Evolutionary conservation across 208 protist species (phyloP).

Genomic region (Naegleria fowleri): DNA sequence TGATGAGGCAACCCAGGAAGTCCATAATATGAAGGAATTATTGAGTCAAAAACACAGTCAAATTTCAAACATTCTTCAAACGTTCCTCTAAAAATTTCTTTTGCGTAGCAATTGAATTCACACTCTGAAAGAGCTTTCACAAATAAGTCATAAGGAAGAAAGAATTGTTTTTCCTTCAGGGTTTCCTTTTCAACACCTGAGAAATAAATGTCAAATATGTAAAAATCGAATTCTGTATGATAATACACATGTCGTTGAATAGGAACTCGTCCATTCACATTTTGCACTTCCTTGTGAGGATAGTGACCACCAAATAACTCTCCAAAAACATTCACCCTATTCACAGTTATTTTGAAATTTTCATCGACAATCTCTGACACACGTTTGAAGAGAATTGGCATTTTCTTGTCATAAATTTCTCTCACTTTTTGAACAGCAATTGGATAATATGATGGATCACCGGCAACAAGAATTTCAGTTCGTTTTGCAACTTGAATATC

Average conservation of each 20-base stretch:
- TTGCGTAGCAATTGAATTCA: not conserved
- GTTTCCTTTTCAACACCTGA: too few species aligned
- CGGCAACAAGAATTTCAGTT: not conserved
- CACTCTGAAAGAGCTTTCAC: not conserved
- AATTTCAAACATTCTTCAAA: not conserved
- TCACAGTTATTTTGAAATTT: not conserved
- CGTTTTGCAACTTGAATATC: not conserved
- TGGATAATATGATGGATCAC: not conserved
- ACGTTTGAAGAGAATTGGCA: not conserved
- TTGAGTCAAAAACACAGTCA: not conserved
- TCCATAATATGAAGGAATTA: not conserved
- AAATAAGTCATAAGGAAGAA: not conserved
- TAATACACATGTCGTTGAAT: not conserved
- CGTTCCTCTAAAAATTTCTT: not conserved
- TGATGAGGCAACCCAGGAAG: not conserved
- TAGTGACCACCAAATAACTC: conserved; percentile 27
- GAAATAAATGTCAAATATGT: not conserved
- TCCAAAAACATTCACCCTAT: not conserved
- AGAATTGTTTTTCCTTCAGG: not conserved
- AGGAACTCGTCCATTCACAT: not conserved
- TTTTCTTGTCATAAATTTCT: not conserved
- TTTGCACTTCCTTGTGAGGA: conserved; percentile 4
- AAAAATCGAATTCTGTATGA: not conserved
- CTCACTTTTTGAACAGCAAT: not conserved
- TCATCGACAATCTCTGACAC: not conserved